Evolutionary conservation across 78 protist genomes (phyloP).

Genomic region (Fonticula alba): DNA sequence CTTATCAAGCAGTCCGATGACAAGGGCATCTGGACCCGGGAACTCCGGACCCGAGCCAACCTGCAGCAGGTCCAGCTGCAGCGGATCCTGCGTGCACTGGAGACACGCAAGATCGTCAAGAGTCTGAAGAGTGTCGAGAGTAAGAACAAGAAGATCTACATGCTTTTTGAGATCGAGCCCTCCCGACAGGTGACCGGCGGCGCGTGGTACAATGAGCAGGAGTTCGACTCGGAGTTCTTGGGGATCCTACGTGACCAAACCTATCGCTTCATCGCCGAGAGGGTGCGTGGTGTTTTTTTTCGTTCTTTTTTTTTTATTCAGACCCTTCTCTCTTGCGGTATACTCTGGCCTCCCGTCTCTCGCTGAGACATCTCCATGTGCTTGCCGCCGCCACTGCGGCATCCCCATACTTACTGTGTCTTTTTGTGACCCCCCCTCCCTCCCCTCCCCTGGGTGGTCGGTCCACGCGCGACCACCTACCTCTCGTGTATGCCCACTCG

Average conservation of each 20-base stretch:
- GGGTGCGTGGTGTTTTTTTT: no score
- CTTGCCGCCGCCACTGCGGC: no score
- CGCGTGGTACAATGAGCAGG: constrained; percentile 28
- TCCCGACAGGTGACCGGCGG: constrained; percentile 36
- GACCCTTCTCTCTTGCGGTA: no score
- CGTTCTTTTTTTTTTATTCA: no score
- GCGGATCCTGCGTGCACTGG: constrained; percentile 28
- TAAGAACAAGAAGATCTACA: constrained; percentile 33
- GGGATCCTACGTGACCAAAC: not conserved
- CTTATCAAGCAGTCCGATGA: constrained; percentile 15
- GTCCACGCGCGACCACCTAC: no score
- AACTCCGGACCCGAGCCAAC: constrained; percentile 14
- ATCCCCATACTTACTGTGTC: constrained; percentile 14
- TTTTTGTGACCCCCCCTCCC: no score
- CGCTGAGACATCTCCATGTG: no score
- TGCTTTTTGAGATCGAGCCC: constrained; percentile 44
- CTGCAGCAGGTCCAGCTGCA: constrained; percentile 34
- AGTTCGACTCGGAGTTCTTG: constrained; percentile 8
- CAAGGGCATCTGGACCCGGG: constrained; percentile 33
- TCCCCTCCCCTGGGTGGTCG: not conserved
- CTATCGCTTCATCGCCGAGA: not conserved
- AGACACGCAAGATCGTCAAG: constrained; percentile 30
- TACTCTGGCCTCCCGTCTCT: no score
- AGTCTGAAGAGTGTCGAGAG: constrained; percentile 28
- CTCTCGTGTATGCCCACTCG: no score